Evolutionary conservation across 2,329 filamentous ascomycete genomes (phyloP).

Genomic region (Pezicula carpinea): DNA sequence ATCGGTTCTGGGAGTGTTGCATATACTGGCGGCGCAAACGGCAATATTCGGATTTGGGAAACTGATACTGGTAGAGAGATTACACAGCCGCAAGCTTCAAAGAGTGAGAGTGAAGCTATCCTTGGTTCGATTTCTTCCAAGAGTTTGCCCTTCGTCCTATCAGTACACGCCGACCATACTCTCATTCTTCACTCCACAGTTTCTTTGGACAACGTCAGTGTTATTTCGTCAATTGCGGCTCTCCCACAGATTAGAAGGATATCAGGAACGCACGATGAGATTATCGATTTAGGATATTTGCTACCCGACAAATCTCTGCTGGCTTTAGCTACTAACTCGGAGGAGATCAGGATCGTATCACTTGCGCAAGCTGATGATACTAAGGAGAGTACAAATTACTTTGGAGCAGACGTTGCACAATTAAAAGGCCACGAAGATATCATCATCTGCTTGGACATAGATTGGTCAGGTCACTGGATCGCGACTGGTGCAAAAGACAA

Average conservation of each 20-base stretch:
- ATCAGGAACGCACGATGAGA: constrained; percentile 94
- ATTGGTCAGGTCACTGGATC: constrained; percentile 97
- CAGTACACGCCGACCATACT: constrained; percentile 85
- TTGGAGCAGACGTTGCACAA: constrained; percentile 83
- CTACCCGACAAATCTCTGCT: constrained; percentile 75
- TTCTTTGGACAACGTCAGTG: constrained; percentile 32
- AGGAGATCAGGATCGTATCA: constrained; percentile 85
- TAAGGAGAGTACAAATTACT: constrained; percentile 51
- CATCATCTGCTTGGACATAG: constrained; percentile 87
- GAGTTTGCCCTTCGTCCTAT: constrained; percentile 66
- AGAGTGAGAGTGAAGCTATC: constrained; percentile 61
- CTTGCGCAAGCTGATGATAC: constrained; percentile 37
- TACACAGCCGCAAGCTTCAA: constrained; percentile 64
- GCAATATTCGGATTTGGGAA: constrained; percentile 79
- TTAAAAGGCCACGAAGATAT: constrained; percentile 93
- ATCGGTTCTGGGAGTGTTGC: constrained; percentile 65
- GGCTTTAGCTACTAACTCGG: constrained; percentile 90
- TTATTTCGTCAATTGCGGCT: constrained; percentile 31
- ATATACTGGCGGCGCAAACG: constrained; percentile 81
- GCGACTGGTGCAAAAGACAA: constrained; percentile 97
- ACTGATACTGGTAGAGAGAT: constrained; percentile 73
- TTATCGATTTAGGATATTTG: constrained; percentile 89
- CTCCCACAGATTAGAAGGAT: constrained; percentile 62
- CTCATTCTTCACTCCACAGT: constrained; percentile 65
- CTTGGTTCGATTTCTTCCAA: constrained; percentile 65